phyloP scores from a whole-genome alignment of 176 grass and related monocot species.

The Eragrostis nindensis region DNA sequence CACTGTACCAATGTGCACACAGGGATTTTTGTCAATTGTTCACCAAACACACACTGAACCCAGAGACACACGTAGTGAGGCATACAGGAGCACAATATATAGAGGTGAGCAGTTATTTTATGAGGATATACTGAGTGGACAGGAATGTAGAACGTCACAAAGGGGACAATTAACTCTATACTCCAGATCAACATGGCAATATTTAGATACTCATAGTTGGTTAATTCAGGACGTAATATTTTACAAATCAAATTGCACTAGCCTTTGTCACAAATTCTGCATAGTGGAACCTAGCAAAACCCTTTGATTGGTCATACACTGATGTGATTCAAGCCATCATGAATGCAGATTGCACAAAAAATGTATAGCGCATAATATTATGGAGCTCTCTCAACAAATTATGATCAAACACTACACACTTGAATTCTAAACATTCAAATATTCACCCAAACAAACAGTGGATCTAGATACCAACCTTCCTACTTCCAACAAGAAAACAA shows the following conservation, averaged over 20 bases:
- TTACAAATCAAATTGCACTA: neutral
- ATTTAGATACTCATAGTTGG: neutral
- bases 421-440: neutral
- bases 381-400: slow-evolving; percentile 1
- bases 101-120: neutral
- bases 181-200: slow-evolving; percentile 2
- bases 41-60: neutral
- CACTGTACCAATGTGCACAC: neutral
- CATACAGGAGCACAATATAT: neutral
- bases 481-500: slow-evolving; percentile 21
- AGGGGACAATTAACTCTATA: neutral
- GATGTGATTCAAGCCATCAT: neutral
- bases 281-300: slow-evolving; percentile 26
- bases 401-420: neutral
- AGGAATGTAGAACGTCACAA: too few relatives aligned
- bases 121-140: neutral
- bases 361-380: neutral
- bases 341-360: neutral
- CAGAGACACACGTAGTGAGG: neutral
- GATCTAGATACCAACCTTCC: neutral
- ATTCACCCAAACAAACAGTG: neutral
- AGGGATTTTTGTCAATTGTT: neutral
- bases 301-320: neutral
- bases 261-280: neutral
- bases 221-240: slow-evolving; percentile 1